A percentile compares a stretch with the other conserved stretches of the same genome.
phyloP scores from a whole-genome alignment of 179 eudicot genomes.

The Spergularia azorica region DNA sequence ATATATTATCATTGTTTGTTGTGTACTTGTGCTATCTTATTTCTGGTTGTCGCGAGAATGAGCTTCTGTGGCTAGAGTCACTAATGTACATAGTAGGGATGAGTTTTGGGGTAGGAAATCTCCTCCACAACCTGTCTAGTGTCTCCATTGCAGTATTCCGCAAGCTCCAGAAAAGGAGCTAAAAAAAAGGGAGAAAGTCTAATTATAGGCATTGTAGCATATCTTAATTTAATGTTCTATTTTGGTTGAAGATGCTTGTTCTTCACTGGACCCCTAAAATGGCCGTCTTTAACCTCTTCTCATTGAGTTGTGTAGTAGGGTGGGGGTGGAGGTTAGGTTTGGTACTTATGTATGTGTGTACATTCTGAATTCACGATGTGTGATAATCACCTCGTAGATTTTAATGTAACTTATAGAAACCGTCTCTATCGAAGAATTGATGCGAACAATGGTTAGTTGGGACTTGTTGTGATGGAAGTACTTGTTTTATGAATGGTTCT shows the following conservation, averaged over 20 bases:
- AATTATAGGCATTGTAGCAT: conserved; percentile 1
- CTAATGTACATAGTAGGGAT: conserved; percentile 24
- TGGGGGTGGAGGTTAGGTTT: too few relatives aligned
- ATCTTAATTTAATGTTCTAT: not conserved
- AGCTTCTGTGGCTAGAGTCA: conserved; percentile 3
- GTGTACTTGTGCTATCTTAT: conserved; percentile 5
- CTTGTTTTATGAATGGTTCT: too few relatives aligned
- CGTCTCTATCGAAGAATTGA: too few relatives aligned
- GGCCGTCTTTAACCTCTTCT: too few relatives aligned
- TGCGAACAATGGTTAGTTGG: too few relatives aligned
- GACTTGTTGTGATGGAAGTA: too few relatives aligned
- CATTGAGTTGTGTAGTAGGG: too few relatives aligned
- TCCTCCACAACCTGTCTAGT: not conserved
- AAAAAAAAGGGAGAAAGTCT: not conserved
- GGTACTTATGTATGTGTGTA: too few relatives aligned
- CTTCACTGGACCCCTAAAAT: not conserved
- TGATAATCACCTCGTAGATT: too few relatives aligned
- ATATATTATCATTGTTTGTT: not conserved
- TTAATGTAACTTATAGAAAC: too few relatives aligned
- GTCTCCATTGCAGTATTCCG: not conserved
- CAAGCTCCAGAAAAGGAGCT: too few relatives aligned
- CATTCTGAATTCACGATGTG: too few relatives aligned
- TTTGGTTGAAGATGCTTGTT: not conserved
- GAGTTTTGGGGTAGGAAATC: conserved; percentile 16
- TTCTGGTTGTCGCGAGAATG: conserved; percentile 6